These are phyloP conservation scores for Candida cerambycidarum DNA, from an alignment of 805 yeast species.

Conservation along the genomic window DNA sequence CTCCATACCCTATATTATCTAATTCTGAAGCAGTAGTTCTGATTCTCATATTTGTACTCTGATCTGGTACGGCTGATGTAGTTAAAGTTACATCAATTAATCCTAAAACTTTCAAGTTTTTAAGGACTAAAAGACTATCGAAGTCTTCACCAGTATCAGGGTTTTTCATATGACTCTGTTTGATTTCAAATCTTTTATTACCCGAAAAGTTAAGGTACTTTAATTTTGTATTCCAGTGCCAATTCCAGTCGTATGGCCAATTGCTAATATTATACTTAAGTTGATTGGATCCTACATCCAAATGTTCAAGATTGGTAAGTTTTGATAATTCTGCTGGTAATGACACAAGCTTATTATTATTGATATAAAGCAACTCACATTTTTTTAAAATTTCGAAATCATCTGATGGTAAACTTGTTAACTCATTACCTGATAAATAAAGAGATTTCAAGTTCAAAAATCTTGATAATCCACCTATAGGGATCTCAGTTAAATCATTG, in stretches of 20 bases:
- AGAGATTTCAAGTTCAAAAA: slow-evolving; percentile 59
- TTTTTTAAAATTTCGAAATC: slow-evolving; percentile 64
- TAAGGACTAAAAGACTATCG: slow-evolving; percentile 62
- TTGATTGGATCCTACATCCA: slow-evolving; percentile 90
- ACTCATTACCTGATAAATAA: slow-evolving; percentile 78
- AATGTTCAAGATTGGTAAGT: slow-evolving; percentile 57
- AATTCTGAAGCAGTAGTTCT: slow-evolving; percentile 85
- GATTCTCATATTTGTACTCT: slow-evolving; percentile 75
- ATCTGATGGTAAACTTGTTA: slow-evolving; percentile 81
- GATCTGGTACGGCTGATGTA: slow-evolving; percentile 87
- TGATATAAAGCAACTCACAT: slow-evolving; percentile 64
- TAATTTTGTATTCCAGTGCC: slow-evolving; percentile 81
- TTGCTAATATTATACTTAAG: slow-evolving; percentile 90
- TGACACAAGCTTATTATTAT: slow-evolving; percentile 81
- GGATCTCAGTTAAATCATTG: slow-evolving; percentile 80
- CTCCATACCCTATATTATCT: slow-evolving; percentile 80
- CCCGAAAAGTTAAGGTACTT: slow-evolving; percentile 88
- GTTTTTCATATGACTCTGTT: slow-evolving; percentile 54
- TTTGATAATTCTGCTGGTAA: slow-evolving; percentile 86
- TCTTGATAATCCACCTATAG: slow-evolving; percentile 64
- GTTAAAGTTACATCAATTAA: slow-evolving; percentile 94
- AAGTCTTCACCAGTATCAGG: slow-evolving; percentile 64
- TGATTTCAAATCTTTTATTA: slow-evolving; percentile 86
- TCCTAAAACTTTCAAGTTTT: slow-evolving; percentile 72
- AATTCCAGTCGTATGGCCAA: slow-evolving; percentile 97